phyloP scores from a whole-genome alignment of 352 stramenopile species.

The Phytophthora hybrid region DNA sequence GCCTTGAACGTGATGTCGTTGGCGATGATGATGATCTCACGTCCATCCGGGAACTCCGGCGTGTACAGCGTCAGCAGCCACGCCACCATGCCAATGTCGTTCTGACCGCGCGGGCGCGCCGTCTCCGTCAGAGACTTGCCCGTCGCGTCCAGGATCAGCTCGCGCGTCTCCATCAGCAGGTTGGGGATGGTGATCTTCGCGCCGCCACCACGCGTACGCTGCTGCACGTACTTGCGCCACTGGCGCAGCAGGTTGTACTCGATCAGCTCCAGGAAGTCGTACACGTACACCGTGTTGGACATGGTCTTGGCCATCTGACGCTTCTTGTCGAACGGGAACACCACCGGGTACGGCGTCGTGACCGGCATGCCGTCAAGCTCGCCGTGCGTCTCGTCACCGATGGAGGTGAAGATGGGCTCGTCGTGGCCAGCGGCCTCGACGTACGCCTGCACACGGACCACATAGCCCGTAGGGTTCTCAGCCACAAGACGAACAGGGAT shows the following conservation, averaged over 20 bases:
- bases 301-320: constrained; percentile 92
- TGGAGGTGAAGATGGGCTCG: constrained; percentile 92
- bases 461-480: constrained; percentile 98
- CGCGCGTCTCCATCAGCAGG: constrained; percentile 93
- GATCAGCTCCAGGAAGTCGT: constrained; percentile 99
- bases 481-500: constrained; percentile 97
- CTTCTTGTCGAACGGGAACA: constrained; percentile 96
- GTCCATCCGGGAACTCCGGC: constrained; percentile 96
- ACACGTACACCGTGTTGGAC: constrained; percentile 99
- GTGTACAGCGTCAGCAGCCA: constrained; percentile 99
- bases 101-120: constrained; percentile 92
- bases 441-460: constrained; percentile 99
- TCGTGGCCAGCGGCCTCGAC: constrained; percentile 94
- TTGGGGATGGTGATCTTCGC: constrained; percentile 84
- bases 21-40: constrained; percentile 98
- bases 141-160: constrained; percentile 93
- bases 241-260: constrained; percentile 95
- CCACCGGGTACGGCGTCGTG: constrained; percentile 97
- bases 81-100: constrained; percentile 99
- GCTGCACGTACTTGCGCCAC: constrained; percentile 93
- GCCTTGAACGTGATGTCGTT: constrained; percentile 99
- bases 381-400: constrained; percentile 87
- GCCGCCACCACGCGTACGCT: constrained; percentile 71
- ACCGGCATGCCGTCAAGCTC: constrained; percentile 96
- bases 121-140: constrained; percentile 68